A percentile compares a stretch with the other conserved stretches of the same genome.
Evolutionary conservation across 805 yeast genomes (phyloP).

Genomic region (Saturnispora dispora): DNA sequence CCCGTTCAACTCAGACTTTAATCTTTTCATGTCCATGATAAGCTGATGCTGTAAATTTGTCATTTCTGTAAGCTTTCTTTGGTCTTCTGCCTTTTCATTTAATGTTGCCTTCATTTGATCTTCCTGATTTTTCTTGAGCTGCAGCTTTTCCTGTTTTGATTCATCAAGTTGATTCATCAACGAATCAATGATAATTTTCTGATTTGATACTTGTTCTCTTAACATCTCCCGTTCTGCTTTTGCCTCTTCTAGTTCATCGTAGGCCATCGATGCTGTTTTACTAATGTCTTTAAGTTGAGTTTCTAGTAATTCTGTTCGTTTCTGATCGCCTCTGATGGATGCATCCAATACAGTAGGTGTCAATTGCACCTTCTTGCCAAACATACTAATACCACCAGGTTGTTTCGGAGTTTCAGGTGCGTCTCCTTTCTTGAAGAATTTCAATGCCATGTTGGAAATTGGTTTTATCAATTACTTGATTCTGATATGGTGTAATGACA

Average conservation of each 20-base stretch:
- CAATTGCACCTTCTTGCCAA: slow-evolving; percentile 1
- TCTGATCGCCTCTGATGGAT: slow-evolving; percentile 19
- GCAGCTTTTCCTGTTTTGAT: background rate
- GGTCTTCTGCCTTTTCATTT: background rate
- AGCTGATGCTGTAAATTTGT: slow-evolving; percentile 3
- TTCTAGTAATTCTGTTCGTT: slow-evolving; percentile 16
- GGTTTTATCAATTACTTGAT: background rate
- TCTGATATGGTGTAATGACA: background rate
- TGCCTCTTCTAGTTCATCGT: slow-evolving; percentile 22
- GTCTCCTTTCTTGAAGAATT: slow-evolving; percentile 5
- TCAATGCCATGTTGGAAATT: background rate
- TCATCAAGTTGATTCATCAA: slow-evolving; percentile 19
- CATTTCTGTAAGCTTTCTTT: background rate
- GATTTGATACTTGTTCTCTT: slow-evolving; percentile 21
- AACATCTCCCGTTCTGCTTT: slow-evolving; percentile 17
- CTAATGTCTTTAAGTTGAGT: slow-evolving; percentile 20
- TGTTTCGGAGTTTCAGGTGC: slow-evolving; percentile 11
- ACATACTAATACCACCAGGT: background rate
- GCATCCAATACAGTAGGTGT: slow-evolving; percentile 18
- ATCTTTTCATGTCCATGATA: slow-evolving; percentile 2
- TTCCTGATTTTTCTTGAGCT: slow-evolving; percentile 7
- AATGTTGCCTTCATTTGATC: slow-evolving; percentile 4
- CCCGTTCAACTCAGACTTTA: slow-evolving; percentile 5
- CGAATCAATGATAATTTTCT: slow-evolving; percentile 19
- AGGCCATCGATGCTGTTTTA: slow-evolving; percentile 21